Evolutionary conservation across 306 rosid genomes (phyloP).

Genomic region (cucumber (Cucumis sativus)): DNA sequence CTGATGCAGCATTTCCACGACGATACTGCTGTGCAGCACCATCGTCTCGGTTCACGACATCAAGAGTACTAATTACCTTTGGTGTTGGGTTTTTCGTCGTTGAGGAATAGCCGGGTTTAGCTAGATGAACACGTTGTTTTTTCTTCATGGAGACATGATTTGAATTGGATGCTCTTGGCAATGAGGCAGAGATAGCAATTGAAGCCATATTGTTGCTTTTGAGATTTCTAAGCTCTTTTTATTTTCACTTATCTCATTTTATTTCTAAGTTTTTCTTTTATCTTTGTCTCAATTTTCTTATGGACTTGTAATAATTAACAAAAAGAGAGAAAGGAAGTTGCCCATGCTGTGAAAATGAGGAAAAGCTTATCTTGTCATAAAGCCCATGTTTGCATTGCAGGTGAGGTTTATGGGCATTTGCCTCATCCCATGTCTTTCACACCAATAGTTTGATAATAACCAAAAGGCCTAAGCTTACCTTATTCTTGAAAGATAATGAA

Average conservation of each 20-base stretch:
- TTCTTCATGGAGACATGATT: slow-evolving; percentile 19
- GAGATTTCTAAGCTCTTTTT: background rate
- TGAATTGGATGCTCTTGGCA: slow-evolving; percentile 18
- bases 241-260: background rate
- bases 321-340: background rate
- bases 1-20: background rate
- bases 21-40: background rate
- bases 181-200: slow-evolving; percentile 23
- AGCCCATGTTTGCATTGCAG: background rate
- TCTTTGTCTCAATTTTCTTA: background rate
- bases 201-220: slow-evolving; percentile 18
- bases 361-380: background rate
- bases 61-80: background rate
- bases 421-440: too few relatives aligned
- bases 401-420: background rate
- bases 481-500: too few relatives aligned
- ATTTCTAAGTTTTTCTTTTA: background rate
- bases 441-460: too few relatives aligned
- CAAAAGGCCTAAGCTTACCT: too few relatives aligned
- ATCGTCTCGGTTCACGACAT: background rate
- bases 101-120: background rate
- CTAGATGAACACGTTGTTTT: slow-evolving; percentile 8
- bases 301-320: background rate
- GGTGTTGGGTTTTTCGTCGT: slow-evolving; percentile 8
- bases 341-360: background rate